Evolutionary conservation across 1,139 yeast species (phyloP).

Genomic region (Ashbya aceris): DNA sequence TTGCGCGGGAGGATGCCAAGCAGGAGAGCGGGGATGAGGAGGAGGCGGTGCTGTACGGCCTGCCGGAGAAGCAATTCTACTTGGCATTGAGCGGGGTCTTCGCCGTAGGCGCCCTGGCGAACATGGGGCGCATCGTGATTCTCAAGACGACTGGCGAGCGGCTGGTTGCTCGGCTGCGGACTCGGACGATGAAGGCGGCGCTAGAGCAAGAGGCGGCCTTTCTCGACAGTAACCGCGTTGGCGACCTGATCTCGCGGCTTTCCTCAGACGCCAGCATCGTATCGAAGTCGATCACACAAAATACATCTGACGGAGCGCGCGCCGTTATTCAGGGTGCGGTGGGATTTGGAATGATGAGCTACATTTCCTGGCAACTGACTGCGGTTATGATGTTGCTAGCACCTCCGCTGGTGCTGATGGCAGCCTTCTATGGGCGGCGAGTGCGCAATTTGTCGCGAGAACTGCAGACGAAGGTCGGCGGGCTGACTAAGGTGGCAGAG

Average conservation of each 20-base stretch:
- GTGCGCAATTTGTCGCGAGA: slow-evolving; percentile 67
- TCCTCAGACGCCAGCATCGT: slow-evolving; percentile 89
- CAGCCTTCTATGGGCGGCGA: slow-evolving; percentile 70
- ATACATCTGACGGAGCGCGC: slow-evolving; percentile 84
- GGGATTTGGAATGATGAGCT: slow-evolving; percentile 86
- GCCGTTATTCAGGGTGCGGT: slow-evolving; percentile 73
- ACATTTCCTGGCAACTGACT: slow-evolving; percentile 73
- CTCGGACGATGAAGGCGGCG: slow-evolving; percentile 67
- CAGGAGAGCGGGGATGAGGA: slow-evolving; percentile 11
- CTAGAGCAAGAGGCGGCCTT: slow-evolving; percentile 84
- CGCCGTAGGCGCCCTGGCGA: slow-evolving; percentile 63
- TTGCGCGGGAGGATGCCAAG: slow-evolving; percentile 29
- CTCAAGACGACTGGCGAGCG: slow-evolving; percentile 79
- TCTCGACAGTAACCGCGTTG: slow-evolving; percentile 84
- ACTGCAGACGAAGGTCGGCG: slow-evolving; percentile 80
- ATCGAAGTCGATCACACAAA: slow-evolving; percentile 76
- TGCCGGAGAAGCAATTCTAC: slow-evolving; percentile 42
- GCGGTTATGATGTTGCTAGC: slow-evolving; percentile 69
- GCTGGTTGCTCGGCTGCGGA: slow-evolving; percentile 73
- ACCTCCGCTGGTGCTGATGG: slow-evolving; percentile 78
- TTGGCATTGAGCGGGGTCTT: slow-evolving; percentile 48
- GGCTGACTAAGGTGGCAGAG: slow-evolving; percentile 85
- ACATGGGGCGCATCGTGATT: slow-evolving; percentile 69
- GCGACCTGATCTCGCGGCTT: slow-evolving; percentile 81
- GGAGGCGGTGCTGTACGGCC: slow-evolving; percentile 36